Evolutionary conservation across 192 early-diverging fungal species (phyloP).

Genomic region (Glomus cerebriforme): DNA sequence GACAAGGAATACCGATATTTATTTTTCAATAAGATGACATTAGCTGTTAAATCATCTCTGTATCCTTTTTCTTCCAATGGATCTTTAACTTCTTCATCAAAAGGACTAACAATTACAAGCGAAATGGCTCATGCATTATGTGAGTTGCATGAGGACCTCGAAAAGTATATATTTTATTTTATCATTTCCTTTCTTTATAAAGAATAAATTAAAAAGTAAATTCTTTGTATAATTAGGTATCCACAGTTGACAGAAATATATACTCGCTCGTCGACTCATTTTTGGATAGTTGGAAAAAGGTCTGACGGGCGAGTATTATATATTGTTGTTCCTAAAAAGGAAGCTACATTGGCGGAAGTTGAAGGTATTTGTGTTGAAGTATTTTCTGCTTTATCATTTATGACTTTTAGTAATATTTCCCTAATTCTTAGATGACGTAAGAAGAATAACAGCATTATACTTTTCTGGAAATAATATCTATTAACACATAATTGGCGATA

Average conservation of each 20-base stretch:
- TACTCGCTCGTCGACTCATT: constrained; percentile 52
- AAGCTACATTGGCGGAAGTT: constrained; percentile 52
- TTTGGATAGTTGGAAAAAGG: constrained; percentile 59
- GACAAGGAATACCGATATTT: constrained; percentile 51
- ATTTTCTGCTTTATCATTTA: not conserved
- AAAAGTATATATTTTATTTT: constrained; percentile 33
- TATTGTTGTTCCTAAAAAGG: constrained; percentile 60
- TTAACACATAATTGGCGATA: no score
- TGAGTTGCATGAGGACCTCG: constrained; percentile 58
- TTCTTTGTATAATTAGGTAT: constrained; percentile 29
- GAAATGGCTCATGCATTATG: constrained; percentile 55
- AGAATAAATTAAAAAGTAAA: not conserved
- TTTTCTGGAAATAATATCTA: constrained; percentile 25
- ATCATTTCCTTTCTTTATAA: not conserved
- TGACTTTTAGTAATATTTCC: not conserved
- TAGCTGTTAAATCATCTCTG: constrained; percentile 53
- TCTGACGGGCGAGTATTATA: constrained; percentile 55
- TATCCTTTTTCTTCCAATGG: constrained; percentile 36
- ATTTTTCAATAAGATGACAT: constrained; percentile 52
- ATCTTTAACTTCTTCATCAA: constrained; percentile 4
- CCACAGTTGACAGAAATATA: constrained; percentile 53
- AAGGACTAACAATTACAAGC: constrained; percentile 42
- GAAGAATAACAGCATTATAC: constrained; percentile 42
- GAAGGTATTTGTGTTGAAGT: constrained; percentile 45
- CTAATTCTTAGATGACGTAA: constrained; percentile 39